Base-by-base conservation (phyloP, 495 filamentous ascomycete species). In the Podospora sp. region DNA sequence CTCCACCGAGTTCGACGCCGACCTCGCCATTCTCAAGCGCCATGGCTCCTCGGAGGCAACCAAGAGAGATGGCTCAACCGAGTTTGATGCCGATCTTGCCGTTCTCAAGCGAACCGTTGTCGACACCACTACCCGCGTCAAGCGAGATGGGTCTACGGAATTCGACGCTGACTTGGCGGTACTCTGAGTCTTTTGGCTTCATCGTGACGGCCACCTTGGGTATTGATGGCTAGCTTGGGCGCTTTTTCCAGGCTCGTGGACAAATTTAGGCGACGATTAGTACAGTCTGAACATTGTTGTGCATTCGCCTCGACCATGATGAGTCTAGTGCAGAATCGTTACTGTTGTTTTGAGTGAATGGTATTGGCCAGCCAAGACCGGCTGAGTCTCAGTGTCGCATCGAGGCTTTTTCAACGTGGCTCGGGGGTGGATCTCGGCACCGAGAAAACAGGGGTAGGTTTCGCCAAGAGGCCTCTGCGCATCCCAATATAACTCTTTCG, bases 21-120 rank as follows among this genome's bases (percentile, higher is more conserved):
- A 52, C 49, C 49, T 52, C 49, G 49, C 49, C 21, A 12, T 52
- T 16, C 49, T 52, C 49, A 52, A 52, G 49, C 49, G 49, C n/a
- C n/a, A n/a, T n/a, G n/a, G n/a, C n/a, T n/a, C n/a, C n/a, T n/a
- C n/a, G n/a, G n/a, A n/a, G n/a, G n/a, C n/a, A n/a, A n/a, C n/a
- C n/a, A n/a, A n/a, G n/a, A n/a, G 49, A 12, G 49, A 52, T 22
- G 49, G 49, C 49, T 52, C 49, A 3, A 52, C 49, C 29, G 49
- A 52, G 49, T 16, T 52, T 12, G 18, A 52, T 12, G 49, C 49
- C 4, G 49, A 52, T 12, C 49, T 52, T 12, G 49, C 49, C 21
- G 49, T 52, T 16, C 49, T 52, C 49, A 52, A 52, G 49, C 49
- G 49, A 49, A 49, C 40, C 9, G 40, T 49, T 18, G 40, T 49